Evolutionary conservation across 2,329 filamentous ascomycete genomes (phyloP), one percentile per base, ranked within the genome.

Genomic region (Mycosphaerelloides madeirae): DNA sequence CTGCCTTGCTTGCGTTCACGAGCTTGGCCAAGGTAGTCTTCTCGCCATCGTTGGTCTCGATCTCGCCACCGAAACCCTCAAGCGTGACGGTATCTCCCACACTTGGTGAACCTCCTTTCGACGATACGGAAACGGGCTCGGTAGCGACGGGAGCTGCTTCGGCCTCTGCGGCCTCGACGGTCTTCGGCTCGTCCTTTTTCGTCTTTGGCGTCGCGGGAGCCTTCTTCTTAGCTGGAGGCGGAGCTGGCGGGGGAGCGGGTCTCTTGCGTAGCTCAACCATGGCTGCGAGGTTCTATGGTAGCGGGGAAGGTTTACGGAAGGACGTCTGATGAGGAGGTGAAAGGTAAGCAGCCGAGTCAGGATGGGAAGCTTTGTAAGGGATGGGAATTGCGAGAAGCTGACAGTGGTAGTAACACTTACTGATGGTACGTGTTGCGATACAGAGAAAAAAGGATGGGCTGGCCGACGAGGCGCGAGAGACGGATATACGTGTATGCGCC

Each of bases 1-100:
- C 93, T 29, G 79, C 76, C 70, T 87, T 83, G 77, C 89, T 95
- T 62, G 85, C 79, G 40, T 88, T 84, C 38, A 96, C 78, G 18
- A 98, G 80, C 57, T 81, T 75, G 70, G 87, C 84, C 47, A 98
- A 73, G 1, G 81, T 88, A 5, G 85, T 89, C 70, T 84, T 86
- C 42, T 76, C 72, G 59, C 89, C 89, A 53, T 95, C 87, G 55
- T 97, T 82, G 51, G 84, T 93, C 73, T 93, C 81, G 52, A 98
- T 71, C 62, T 93, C 83, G 43, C 77, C 78, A 44, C 79, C 79
- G 55, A 83, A 82, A 22, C 63, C 65, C 12, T 76, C 68, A 39
- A 83, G 66, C 38, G 70, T 61, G 52, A 83, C 68, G 19, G 63
- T 74, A 51, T 78, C 72, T 52, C 78, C 79, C 22, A 72, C 56